phyloP scores from a whole-genome alignment of 257 asterid species.

The Rhazya stricta region DNA sequence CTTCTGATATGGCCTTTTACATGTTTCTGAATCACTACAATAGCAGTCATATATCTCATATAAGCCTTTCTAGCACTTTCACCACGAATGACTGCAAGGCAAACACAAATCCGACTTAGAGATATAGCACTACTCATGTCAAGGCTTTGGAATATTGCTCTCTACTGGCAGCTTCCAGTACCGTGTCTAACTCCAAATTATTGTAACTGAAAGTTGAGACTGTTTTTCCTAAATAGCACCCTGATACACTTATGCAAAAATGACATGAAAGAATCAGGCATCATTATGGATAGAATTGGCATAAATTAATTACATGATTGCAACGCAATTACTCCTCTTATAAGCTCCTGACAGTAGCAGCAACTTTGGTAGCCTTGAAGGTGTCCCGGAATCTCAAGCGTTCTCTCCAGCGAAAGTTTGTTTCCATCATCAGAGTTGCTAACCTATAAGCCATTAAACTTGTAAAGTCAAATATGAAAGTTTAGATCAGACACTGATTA shows the following conservation, averaged over 20 bases:
- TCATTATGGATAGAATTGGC: not conserved
- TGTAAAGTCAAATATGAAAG: not conserved
- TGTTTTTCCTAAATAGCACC: not conserved
- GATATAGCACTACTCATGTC: not conserved
- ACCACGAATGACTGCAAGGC: conserved; percentile 60
- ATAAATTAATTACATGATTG: conserved; percentile 61
- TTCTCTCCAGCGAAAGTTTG: conserved; percentile 22
- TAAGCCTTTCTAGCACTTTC: conserved; percentile 44
- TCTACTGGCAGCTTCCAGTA: not conserved
- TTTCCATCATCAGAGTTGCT: conserved; percentile 12
- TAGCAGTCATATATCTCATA: conserved; percentile 26
- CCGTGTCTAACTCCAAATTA: not conserved
- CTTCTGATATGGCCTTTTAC: conserved; percentile 19
- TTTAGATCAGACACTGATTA: not conserved
- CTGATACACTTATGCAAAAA: not conserved
- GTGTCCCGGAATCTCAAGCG: conserved; percentile 38
- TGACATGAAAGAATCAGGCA: not conserved
- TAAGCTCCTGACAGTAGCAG: conserved; percentile 32
- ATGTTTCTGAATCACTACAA: conserved; percentile 42
- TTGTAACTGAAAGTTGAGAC: not conserved
- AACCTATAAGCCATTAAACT: conserved; percentile 1
- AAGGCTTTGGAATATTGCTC: not conserved
- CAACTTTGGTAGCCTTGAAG: conserved; percentile 41
- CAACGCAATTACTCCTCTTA: conserved; percentile 39
- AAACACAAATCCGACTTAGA: conserved; percentile 5